phyloP scores from a whole-genome alignment of 2,329 filamentous ascomycete genomes.

The Didymella glomerata region DNA sequence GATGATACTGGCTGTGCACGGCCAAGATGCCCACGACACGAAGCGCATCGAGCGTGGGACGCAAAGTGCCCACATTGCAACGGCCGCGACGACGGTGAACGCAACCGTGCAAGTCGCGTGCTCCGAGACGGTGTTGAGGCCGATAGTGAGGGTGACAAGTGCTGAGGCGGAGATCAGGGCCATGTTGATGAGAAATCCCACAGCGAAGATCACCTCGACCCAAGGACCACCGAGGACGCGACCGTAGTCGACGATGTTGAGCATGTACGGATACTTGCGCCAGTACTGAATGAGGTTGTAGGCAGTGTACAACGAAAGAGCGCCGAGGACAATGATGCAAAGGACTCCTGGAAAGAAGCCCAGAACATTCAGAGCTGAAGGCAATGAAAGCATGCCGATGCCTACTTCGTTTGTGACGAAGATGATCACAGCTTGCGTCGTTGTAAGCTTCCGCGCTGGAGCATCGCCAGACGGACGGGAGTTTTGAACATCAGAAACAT shows the following conservation, averaged over 20 bases:
- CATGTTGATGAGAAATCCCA: constrained; percentile 43
- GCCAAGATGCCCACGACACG: constrained; percentile 40
- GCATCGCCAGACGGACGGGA: constrained; percentile 27
- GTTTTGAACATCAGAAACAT: constrained; percentile 37
- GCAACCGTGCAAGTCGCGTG: constrained; percentile 42
- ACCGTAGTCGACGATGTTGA: constrained; percentile 43
- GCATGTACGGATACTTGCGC: constrained; percentile 43
- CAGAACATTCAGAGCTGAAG: constrained; percentile 36
- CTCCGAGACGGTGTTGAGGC: constrained; percentile 39
- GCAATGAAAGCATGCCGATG: constrained; percentile 41
- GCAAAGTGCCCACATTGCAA: constrained; percentile 41
- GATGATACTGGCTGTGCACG: constrained; percentile 36
- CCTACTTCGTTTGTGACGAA: constrained; percentile 44
- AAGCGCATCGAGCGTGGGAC: constrained; percentile 42
- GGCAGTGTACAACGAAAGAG: constrained; percentile 40
- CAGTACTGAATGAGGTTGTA: constrained; percentile 44
- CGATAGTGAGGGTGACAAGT: constrained; percentile 40
- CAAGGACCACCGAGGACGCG: constrained; percentile 38
- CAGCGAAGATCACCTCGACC: constrained; percentile 38
- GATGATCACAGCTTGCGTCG: constrained; percentile 41
- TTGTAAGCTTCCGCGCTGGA: constrained; percentile 33
- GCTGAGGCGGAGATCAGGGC: constrained; percentile 39
- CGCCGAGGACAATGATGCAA: constrained; percentile 36
- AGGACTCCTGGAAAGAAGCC: constrained; percentile 41
- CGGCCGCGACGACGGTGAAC: constrained; percentile 34